Evolutionary conservation across 345 rosid species (phyloP), one percentile per base, ranked within the genome.

Genomic region (Aquilaria yunnanensis): DNA sequence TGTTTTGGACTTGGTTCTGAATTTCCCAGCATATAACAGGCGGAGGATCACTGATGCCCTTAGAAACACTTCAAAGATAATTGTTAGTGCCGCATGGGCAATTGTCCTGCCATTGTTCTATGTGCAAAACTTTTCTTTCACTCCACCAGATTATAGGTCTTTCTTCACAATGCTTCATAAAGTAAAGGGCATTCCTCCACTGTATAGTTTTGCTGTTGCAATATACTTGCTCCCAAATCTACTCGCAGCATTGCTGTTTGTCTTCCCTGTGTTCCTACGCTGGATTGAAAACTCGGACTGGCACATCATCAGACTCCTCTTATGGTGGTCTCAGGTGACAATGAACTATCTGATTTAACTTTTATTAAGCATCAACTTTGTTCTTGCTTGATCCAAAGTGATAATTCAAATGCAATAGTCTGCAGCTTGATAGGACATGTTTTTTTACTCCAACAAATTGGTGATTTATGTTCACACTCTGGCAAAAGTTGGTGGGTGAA

Each of bases 291-390:
- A 85, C 80, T 94, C 97, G 58, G 96, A 90, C 77, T 90, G 97
- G 97, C 86, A 79, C 72, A 76, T 90, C 57, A 62, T 94, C 68
- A 80, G 97, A 75, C 67, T 94, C 55, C 97, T 94, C 31, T 66
- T 94, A 74, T 90, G 99, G 99, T 94, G 97, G 99, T 88, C 99
- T 59, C 99, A 94, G 95, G 97, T 90, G 85, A 46, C 60, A 10
- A 34, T 33, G 57, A 11, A 37, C 43, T 37, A 9, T 37, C 43
- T 37, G 8, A 37, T 37, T 37, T 43, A 4, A 37, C 16, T 23
- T 48, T 64, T 61, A 37, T 56, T n/a, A 61, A 51, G 50, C 51
- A 48, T 56, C 66, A 54, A 62, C 33, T 33, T 30, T 60, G 5
- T 30, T 34, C 13, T 51, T 47, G 33, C 53, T 30, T 45, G 32